Evolutionary conservation across 371 early-diverging fungal species (phyloP).

Genomic region (Fennellomyces sp.): DNA sequence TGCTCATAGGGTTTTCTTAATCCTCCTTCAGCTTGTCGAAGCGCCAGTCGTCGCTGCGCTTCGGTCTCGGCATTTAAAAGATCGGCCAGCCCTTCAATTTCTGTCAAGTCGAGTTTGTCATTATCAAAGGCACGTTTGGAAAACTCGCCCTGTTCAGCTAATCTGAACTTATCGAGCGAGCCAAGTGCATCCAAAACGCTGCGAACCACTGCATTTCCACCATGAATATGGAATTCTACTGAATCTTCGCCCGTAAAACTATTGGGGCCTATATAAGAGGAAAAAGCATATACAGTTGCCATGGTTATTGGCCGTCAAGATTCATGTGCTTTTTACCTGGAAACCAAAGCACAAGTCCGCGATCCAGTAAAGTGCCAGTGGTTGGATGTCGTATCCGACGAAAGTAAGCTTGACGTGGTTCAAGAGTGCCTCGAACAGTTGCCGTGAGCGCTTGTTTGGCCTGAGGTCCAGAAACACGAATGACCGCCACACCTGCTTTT

Average conservation of each 20-base stretch:
- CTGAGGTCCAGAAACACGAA: constrained; percentile 73
- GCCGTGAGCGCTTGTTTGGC: constrained; percentile 46
- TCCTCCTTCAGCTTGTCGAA: constrained; percentile 77
- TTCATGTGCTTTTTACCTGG: constrained; percentile 43
- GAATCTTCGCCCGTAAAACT: constrained; percentile 85
- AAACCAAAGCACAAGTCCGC: constrained; percentile 69
- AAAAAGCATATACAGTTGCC: constrained; percentile 1
- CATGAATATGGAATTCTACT: constrained; percentile 82
- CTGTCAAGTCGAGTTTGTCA: constrained; percentile 79
- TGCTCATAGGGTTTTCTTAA: constrained; percentile 61
- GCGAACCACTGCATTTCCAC: constrained; percentile 73
- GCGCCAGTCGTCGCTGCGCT: constrained; percentile 69
- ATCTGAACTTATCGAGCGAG: constrained; percentile 46
- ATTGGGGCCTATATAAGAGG: constrained; percentile 48
- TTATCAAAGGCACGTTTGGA: constrained; percentile 76
- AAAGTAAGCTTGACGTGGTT: constrained; percentile 50
- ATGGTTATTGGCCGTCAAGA: background rate
- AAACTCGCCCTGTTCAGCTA: constrained; percentile 85
- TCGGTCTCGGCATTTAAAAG: constrained; percentile 85
- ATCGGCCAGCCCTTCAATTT: constrained; percentile 81
- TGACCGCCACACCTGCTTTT: constrained; percentile 81
- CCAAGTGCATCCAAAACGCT: constrained; percentile 63
- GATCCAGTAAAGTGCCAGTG: constrained; percentile 56
- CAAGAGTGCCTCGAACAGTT: background rate
- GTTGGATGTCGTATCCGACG: constrained; percentile 54